Base-by-base conservation (phyloP, 2,329 filamentous ascomycete genomes). In the Colletotrichum musicola region DNA sequence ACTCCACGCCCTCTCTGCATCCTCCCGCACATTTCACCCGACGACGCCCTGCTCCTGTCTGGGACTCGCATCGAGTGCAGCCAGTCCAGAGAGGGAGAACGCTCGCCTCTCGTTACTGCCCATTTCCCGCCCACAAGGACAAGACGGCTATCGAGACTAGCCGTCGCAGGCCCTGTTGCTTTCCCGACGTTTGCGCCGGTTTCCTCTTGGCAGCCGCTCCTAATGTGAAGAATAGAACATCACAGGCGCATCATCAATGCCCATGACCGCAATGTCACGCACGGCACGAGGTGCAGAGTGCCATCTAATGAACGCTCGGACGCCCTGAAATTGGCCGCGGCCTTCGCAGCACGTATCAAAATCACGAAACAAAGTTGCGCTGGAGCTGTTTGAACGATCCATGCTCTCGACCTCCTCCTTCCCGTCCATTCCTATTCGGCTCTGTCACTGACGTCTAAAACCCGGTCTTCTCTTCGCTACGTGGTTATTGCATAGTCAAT, bases 261-360 rank as follows among this genome's bases (percentile, higher is more conserved):
- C 57, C 38, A 56, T 67, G 60, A 14, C 46, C 54, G 65, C 40
- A 68, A 59, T 50, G 65, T 59, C 55, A 51, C 55, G 49, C 55
- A 51, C 55, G 42, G 35, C 66, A 47, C 38, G 35, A 58, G 30
- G 49, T 69, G 49, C 62, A 68, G 50, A 62, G 38, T 62, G 62
- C 51, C 62, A 62, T 69, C 51, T 63, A 46, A 68, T 68, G 51
- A 69, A 63, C 67, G 67, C 67, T 69, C 57, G 57, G 67, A 68
- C 67, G 22, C 63, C 18, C 30, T 35, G 44, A 68, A 68, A 69
- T 68, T 68, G 46, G 40, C 46, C 63, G 57, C 51, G 20, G 49
- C 66, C 56, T 51, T 27, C 50, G 42, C 5, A 65, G 55, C 62
- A 56, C 66, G 66, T 56, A 60, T 69, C 62, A 61, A 47, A 46